A percentile compares a stretch with the other conserved stretches of the same genome.
These are phyloP conservation scores for Calamus simplicifolius DNA, from an alignment of 176 grass and related monocot species.

Conservation along the genomic window DNA sequence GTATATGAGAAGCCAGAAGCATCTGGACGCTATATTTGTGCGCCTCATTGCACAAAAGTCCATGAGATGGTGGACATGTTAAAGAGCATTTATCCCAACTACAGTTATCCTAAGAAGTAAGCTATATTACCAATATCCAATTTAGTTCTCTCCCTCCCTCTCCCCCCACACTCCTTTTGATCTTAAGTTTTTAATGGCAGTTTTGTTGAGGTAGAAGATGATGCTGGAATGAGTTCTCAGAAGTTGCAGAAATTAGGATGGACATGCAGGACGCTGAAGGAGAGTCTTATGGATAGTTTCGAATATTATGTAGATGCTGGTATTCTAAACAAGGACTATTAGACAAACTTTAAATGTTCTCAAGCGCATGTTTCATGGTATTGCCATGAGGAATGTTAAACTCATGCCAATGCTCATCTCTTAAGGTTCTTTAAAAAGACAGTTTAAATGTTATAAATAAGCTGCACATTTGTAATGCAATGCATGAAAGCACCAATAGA, in stretches of 20 bases:
- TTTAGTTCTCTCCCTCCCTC: no score
- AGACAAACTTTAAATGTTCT: no score
- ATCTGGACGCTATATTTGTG: conserved; percentile 45
- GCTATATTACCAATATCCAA: not conserved
- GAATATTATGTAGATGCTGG: conserved; percentile 30
- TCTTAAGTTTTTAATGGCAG: conserved; percentile 22
- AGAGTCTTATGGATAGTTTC: conserved; percentile 40
- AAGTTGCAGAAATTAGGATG: conserved; percentile 49
- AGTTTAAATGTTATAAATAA: no score
- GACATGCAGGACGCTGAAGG: conserved; percentile 45
- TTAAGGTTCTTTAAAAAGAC: no score
- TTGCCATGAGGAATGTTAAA: no score
- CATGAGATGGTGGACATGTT: conserved; percentile 24
- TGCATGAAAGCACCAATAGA: no score
- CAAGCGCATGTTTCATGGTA: no score
- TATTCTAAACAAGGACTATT: conserved; percentile 19
- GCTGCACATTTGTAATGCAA: no score
- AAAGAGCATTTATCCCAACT: conserved; percentile 28
- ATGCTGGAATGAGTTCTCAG: conserved; percentile 24
- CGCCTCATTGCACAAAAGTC: conserved; percentile 19
- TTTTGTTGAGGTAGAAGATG: conserved; percentile 21
- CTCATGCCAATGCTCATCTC: no score
- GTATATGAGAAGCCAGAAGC: conserved; percentile 39
- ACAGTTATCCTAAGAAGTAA: conserved; percentile 40
- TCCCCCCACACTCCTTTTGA: not conserved